A percentile compares a stretch with the other conserved stretches of the same genome.
Conservation (phyloP, 805 yeast species). For the Suhomyces kilbournensis region DNA sequence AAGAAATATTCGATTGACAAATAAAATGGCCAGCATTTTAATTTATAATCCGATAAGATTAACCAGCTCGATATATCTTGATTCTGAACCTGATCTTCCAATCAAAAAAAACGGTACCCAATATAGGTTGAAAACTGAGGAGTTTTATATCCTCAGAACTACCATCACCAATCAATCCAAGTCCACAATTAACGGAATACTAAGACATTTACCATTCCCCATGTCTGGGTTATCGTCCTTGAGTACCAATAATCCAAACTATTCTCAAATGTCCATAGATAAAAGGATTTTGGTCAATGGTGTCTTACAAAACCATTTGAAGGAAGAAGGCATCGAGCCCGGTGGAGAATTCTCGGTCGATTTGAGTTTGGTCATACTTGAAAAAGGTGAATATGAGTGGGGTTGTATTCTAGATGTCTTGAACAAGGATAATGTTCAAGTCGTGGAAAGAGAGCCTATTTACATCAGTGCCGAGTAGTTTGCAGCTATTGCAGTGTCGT, state of each 20-base stretch:
- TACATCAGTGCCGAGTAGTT: conserved; percentile 24
- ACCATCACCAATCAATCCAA: conserved; percentile 48
- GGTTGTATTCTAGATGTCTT: conserved; percentile 42
- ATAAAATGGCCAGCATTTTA: conserved; percentile 56
- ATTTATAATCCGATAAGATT: conserved; percentile 25
- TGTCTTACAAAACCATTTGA: conserved; percentile 54
- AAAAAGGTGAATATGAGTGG: conserved; percentile 81
- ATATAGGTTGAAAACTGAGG: conserved; percentile 40
- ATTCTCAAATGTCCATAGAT: conserved; percentile 40
- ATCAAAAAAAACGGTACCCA: conserved; percentile 23
- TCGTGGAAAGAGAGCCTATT: conserved; percentile 32
- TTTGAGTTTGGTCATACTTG: conserved; percentile 63
- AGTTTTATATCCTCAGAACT: conserved; percentile 50
- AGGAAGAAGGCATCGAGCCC: conserved; percentile 36
- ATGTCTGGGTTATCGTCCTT: conserved; percentile 9
- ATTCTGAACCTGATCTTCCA: conserved; percentile 10
- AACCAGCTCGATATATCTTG: conserved; percentile 10
- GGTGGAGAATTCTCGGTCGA: conserved; percentile 41
- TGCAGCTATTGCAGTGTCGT: not conserved
- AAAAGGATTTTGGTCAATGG: conserved; percentile 72
- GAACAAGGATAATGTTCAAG: conserved; percentile 15
- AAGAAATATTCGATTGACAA: conserved; percentile 60
- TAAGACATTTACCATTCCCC: conserved; percentile 57
- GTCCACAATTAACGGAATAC: conserved; percentile 46
- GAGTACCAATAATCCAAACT: conserved; percentile 4